Base-by-base conservation (phyloP, 2,329 filamentous ascomycete species). In the Trichoderma breve region DNA sequence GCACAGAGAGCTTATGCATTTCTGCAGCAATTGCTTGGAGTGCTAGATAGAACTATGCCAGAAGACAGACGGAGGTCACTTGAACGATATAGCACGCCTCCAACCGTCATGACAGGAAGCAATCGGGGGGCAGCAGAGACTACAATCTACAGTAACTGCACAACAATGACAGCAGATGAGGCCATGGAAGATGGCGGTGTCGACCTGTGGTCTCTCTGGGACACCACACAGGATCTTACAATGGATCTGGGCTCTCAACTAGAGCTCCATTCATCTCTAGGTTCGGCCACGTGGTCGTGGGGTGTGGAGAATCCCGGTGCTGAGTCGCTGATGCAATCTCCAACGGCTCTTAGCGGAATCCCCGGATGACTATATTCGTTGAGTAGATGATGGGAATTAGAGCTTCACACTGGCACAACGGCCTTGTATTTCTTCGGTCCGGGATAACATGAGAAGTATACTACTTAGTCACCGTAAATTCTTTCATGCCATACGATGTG, bases 151-250 rank as follows among this genome's bases (percentile, higher is more conserved):
- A 61, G 65, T 55, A 69, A 60, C 26, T 32, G 55, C 26, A 58
- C 53, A 18, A 57, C 65, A 6, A 39, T 47, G 8, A 21, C 34
- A 12, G 65, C 26, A 18, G 36, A 51, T 47, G 66, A 61, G n/a
- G 55, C 28, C 1, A 69, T 60, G 12, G 66, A 69, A 34, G 55
- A 61, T 8, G 66, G 66, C 1, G 36, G 8, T 9, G 55, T 61
- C 28, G 66, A 69, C 21, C 15, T 69, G 24, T 69, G 66, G 66
- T 69, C 66, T n/a, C 66, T 69, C 5, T 69, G 66, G 66, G 66
- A 69, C 12, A 69, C 66, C 26, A 69, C 66, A 9, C 66, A 69
- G 11, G 66, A 61, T 61, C 53, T 69, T 21, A 69, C 66, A 8
- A 69, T 69, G 66, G 55, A 69, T 36, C 36, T 69, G 3, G 66